phyloP scores from a whole-genome alignment of 2,329 filamentous ascomycete species.

The Microascus cirrosus region DNA sequence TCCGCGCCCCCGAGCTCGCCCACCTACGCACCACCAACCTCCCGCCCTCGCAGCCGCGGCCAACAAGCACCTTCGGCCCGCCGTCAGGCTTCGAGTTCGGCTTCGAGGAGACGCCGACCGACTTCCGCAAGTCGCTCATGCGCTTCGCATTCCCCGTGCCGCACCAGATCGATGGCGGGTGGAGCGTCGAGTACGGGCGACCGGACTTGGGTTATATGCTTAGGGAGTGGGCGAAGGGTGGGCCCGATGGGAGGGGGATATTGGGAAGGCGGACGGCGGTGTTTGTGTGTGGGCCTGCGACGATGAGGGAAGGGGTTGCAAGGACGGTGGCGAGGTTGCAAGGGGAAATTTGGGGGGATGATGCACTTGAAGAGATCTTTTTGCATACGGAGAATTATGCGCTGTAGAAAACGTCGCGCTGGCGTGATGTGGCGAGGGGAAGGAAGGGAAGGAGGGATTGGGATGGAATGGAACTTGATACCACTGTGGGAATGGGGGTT shows the following conservation, averaged over 20 bases:
- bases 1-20: slow-evolving; percentile 41
- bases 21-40: slow-evolving; percentile 40
- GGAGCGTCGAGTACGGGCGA: slow-evolving; percentile 86
- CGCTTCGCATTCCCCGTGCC: slow-evolving; percentile 74
- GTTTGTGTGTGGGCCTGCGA: slow-evolving; percentile 82
- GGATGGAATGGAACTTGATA: not conserved
- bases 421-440: not conserved
- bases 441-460: not conserved
- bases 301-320: slow-evolving; percentile 82
- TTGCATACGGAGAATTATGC: slow-evolving; percentile 94
- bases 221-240: slow-evolving; percentile 67
- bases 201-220: slow-evolving; percentile 84
- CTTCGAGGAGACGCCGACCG: slow-evolving; percentile 72
- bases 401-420: slow-evolving; percentile 34
- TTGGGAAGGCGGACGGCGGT: slow-evolving; percentile 77
- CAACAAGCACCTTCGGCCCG: slow-evolving; percentile 46
- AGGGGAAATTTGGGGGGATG: slow-evolving; percentile 69
- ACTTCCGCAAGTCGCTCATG: slow-evolving; percentile 83
- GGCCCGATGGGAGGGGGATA: slow-evolving; percentile 51
- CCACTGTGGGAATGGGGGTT: not conserved
- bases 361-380: slow-evolving; percentile 78
- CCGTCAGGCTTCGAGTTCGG: slow-evolving; percentile 64
- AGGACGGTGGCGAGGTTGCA: slow-evolving; percentile 75
- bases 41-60: slow-evolving; percentile 23
- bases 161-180: slow-evolving; percentile 62